phyloP scores from a whole-genome alignment of 2,329 filamentous ascomycete genomes.

The Colletotrichum filicis region DNA sequence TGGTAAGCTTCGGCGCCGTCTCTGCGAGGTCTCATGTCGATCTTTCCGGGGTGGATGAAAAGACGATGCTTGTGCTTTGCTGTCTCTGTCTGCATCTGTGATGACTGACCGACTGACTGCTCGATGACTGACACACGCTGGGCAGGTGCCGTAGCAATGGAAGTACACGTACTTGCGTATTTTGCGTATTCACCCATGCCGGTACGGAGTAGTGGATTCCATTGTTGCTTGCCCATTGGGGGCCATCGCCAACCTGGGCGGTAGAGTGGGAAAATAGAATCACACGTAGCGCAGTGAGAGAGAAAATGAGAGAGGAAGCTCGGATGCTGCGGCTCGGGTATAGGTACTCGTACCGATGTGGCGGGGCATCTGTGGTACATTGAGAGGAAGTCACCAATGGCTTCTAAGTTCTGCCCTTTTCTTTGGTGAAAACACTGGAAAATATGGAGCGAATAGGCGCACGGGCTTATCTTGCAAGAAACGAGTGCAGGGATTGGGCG shows the following conservation, averaged over 20 bases:
- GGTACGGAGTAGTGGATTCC: background rate
- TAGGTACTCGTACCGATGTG: constrained; percentile 12
- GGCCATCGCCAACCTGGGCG: background rate
- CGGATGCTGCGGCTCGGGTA: constrained; percentile 32
- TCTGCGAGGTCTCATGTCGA: constrained; percentile 12
- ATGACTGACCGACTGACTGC: background rate
- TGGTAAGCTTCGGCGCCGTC: constrained; percentile 2
- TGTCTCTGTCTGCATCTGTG: background rate
- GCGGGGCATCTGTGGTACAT: background rate
- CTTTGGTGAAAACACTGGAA: background rate
- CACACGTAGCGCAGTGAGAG: background rate
- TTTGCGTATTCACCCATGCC: background rate
- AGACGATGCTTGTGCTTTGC: background rate
- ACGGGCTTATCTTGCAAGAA: constrained; percentile 1
- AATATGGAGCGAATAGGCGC: background rate
- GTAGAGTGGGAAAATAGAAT: background rate
- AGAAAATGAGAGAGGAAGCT: constrained; percentile 5
- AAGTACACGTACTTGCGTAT: background rate
- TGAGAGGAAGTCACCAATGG: background rate
- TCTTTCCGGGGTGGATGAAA: constrained; percentile 1
- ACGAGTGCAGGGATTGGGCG: background rate
- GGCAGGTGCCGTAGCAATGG: background rate
- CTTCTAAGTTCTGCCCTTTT: background rate
- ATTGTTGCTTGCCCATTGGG: background rate
- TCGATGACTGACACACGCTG: background rate